These are phyloP conservation scores for Mycotypha africana DNA, from an alignment of 371 early-diverging fungal species.

Conservation along the genomic window DNA sequence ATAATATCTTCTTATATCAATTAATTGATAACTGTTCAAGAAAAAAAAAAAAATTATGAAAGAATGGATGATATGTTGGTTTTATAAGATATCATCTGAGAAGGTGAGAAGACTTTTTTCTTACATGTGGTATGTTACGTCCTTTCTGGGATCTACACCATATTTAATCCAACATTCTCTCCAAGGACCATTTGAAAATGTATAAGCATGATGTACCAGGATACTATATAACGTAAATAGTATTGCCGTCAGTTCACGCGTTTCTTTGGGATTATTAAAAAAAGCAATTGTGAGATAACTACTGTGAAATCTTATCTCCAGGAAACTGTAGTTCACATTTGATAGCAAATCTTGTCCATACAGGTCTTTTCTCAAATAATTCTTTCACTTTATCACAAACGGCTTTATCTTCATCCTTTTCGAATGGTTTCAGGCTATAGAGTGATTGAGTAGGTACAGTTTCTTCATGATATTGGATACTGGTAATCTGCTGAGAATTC, in stretches of 20 bases:
- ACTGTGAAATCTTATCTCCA: conserved; percentile 7
- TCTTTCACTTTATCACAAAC: background rate
- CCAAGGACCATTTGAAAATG: conserved; percentile 53
- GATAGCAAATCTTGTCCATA: conserved; percentile 50
- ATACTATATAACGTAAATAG: too few species aligned
- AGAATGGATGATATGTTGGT: too few species aligned
- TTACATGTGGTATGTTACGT: conserved; percentile 39
- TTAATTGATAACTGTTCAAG: too few species aligned
- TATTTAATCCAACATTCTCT: conserved; percentile 56
- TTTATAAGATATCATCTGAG: too few species aligned
- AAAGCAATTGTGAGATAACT: conserved; percentile 18
- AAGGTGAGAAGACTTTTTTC: background rate
- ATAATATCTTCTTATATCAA: too few species aligned
- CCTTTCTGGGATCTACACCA: conserved; percentile 57
- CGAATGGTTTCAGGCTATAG: background rate
- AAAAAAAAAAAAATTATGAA: background rate
- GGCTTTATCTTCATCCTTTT: background rate
- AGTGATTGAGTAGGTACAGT: conserved; percentile 12
- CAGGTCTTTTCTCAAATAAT: conserved; percentile 49
- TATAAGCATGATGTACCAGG: conserved; percentile 40
- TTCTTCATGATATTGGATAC: conserved; percentile 10
- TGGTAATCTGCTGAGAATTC: background rate
- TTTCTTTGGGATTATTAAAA: too few species aligned
- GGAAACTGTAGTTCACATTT: too few species aligned
- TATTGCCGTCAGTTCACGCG: too few species aligned